Conservation (phyloP, 108 stramenopile species). For the Schizochytrium sp. region DNA sequence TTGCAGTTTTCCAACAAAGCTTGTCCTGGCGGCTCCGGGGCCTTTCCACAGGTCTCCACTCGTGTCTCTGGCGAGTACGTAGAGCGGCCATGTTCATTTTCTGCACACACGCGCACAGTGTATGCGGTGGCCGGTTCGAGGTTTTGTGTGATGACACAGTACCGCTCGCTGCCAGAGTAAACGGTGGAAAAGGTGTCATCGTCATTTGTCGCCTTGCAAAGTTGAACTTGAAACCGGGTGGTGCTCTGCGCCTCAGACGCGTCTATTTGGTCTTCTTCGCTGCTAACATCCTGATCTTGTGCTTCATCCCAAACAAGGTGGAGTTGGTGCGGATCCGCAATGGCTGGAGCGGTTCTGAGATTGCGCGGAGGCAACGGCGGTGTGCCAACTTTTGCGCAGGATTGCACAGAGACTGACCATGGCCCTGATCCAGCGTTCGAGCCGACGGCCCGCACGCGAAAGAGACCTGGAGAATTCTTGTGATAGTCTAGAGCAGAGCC, state of each 20-base stretch:
- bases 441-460: background rate
- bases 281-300: too few relatives aligned
- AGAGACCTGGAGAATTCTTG: background rate
- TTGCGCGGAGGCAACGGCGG: background rate
- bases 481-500: background rate
- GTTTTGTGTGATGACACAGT: background rate
- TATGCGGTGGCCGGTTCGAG: background rate
- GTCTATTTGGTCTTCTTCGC: too few relatives aligned
- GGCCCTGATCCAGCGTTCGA: background rate
- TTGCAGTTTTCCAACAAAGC: background rate
- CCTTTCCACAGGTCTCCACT: background rate
- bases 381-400: background rate
- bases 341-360: too few relatives aligned
- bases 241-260: background rate
- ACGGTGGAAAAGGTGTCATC: background rate
- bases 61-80: background rate
- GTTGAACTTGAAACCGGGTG: background rate
- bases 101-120: background rate
- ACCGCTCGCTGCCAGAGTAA: background rate
- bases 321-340: too few relatives aligned
- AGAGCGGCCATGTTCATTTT: background rate
- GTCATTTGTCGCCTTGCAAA: background rate
- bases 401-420: background rate
- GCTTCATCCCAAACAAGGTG: too few relatives aligned
- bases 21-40: background rate